These are phyloP conservation scores for Trichomonas vaginalis DNA, from an alignment of 208 protist genomes.

Conservation along the genomic window DNA sequence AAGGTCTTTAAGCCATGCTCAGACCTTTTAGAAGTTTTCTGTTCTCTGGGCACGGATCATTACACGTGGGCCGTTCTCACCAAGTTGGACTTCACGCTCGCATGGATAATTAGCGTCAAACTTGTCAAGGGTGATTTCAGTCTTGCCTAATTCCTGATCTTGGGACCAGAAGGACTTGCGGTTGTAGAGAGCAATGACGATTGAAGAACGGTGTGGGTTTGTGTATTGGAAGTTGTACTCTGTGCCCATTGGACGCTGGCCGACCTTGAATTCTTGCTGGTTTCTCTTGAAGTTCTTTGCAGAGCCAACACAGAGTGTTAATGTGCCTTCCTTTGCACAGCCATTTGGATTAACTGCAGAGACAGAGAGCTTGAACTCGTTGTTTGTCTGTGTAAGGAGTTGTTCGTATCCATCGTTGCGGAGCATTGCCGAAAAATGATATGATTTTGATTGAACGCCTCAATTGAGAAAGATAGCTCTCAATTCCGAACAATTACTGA, in stretches of 20 bases:
- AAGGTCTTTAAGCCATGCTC: too few relatives aligned
- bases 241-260: neutral
- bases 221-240: neutral
- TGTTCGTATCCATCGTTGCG: neutral
- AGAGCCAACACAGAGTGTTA: neutral
- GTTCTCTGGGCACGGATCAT: neutral
- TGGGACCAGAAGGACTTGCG: neutral
- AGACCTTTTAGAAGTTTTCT: neutral
- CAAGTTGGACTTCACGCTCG: neutral
- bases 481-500: too few relatives aligned
- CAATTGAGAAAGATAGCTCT: too few relatives aligned
- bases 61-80: neutral
- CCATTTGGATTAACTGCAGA: neutral
- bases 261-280: neutral
- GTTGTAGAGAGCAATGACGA: neutral
- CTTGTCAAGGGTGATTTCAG: neutral
- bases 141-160: neutral
- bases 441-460: too few relatives aligned
- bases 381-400: neutral
- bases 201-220: neutral
- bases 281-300: neutral
- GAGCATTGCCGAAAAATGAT: neutral
- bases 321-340: neutral
- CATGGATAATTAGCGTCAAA: neutral
- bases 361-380: neutral